Evolutionary conservation across 2,329 filamentous ascomycete genomes (phyloP), one percentile per base, ranked within the genome.

Genomic region (Aspergillus puulaauensis): DNA sequence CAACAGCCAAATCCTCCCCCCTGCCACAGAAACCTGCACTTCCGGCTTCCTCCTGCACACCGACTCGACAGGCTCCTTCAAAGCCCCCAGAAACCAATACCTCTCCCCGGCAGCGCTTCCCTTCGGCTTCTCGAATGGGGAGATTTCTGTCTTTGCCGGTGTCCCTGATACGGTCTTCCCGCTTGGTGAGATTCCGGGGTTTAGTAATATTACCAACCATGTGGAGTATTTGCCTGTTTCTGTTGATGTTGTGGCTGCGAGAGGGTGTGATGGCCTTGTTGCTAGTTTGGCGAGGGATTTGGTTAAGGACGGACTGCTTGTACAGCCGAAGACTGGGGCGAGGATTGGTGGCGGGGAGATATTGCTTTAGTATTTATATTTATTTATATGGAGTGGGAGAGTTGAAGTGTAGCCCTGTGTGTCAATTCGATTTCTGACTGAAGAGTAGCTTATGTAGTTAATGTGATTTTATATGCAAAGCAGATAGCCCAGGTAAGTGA

Each of bases 251-350:
- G 72, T 87, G 71, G 84, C 79, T 0, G 81, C 83, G 0, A 82
- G 80, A 61, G 84, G 85, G 0, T 88, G 86, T 60, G 86, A 88
- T 70, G 82, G 82, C 0, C 76, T 87, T 73, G 64, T 87, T 24
- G 82, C 82, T 43, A 78, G 76, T 44, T 68, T 87, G 50, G 81
- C 84, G 2, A 72, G 79, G 50, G 81, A 83, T 43, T 59, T 87
- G 56, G 75, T 80, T 1, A 70, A 70, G 24, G 78, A 74, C 15
- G 83, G 83, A 0, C 74, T 85, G 11, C 51, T 59, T 6, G 44
- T 17, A 5, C 33, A 47, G 17, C 57, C 57, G 2, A 24, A 37
- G 9, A 19, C 53, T 5, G 57, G 57, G 12, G 9, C 27, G 27
- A 31, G 27, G 9, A 31, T 31, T 11, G 9, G 27, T 11, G 27